Percentiles rank a stretch among this genome's conserved stretches.
phyloP scores from a whole-genome alignment of 768 basidiomycete genomes.

The Tubosaeta brunneosetosa region DNA sequence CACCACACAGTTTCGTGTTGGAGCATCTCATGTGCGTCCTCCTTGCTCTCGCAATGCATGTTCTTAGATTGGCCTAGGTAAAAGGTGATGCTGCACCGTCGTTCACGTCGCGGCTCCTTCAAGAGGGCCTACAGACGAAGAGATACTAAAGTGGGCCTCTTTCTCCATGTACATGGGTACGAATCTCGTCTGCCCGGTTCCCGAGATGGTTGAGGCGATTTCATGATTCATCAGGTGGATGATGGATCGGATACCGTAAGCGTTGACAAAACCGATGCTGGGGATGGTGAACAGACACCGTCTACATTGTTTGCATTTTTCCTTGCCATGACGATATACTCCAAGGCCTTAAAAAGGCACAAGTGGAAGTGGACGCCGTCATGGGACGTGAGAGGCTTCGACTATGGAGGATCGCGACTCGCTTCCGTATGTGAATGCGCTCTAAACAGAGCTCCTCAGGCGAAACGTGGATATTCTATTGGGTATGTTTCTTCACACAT shows the following conservation, averaged over 20 bases:
- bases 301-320: conserved; percentile 13
- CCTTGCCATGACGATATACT: too few relatives aligned
- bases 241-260: conserved; percentile 23
- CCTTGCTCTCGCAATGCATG: background rate
- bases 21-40: conserved; percentile 9
- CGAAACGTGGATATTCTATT: too few relatives aligned
- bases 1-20: conserved; percentile 7
- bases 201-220: background rate
- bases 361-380: too few relatives aligned
- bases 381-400: too few relatives aligned
- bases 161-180: conserved; percentile 17
- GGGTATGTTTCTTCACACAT: too few relatives aligned
- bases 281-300: too few relatives aligned
- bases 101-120: conserved; percentile 11
- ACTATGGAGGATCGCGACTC: too few relatives aligned
- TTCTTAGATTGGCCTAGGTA: background rate
- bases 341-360: too few relatives aligned
- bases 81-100: conserved; percentile 10
- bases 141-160: conserved; percentile 12
- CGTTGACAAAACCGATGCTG: too few relatives aligned
- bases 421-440: too few relatives aligned
- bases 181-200: background rate
- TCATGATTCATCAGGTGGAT: conserved; percentile 22
- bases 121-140: conserved; percentile 7
- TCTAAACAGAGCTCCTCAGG: too few relatives aligned